These are phyloP conservation scores for Apiotrichum sp. DNA, from an alignment of 1,284 basidiomycete genomes.

Conservation along the genomic window DNA sequence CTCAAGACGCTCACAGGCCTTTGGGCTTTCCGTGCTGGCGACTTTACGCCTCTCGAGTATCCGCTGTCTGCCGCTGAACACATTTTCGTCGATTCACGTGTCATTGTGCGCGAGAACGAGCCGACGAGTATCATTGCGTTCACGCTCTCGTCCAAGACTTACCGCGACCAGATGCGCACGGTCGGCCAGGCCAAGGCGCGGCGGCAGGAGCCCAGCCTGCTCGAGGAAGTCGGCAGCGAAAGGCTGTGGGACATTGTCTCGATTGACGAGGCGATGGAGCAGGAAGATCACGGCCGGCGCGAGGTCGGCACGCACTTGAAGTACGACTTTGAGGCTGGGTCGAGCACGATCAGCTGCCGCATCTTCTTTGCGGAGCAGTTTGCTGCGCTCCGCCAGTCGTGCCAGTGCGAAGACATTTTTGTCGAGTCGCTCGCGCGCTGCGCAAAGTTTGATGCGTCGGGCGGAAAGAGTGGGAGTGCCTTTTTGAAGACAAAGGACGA, in stretches of 20 bases:
- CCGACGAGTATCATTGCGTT: slow-evolving; percentile 97
- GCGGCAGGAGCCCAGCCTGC: slow-evolving; percentile 9
- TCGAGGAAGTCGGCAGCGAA: slow-evolving; percentile 12
- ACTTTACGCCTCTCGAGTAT: slow-evolving; percentile 53
- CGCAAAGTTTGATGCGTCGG: slow-evolving; percentile 91
- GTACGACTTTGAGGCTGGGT: slow-evolving; percentile 76
- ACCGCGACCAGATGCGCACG: slow-evolving; percentile 72
- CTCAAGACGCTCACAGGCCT: slow-evolving; percentile 80
- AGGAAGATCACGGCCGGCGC: slow-evolving; percentile 24
- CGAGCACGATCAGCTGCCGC: slow-evolving; percentile 90
- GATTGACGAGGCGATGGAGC: slow-evolving; percentile 41
- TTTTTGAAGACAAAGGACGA: slow-evolving; percentile 97
- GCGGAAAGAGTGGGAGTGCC: slow-evolving; percentile 93
- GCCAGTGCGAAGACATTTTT: slow-evolving; percentile 88
- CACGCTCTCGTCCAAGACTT: slow-evolving; percentile 84
- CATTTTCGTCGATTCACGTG: slow-evolving; percentile 89
- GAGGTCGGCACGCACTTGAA: slow-evolving; percentile 44
- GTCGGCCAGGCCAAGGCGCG: slow-evolving; percentile 48
- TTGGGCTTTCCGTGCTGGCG: slow-evolving; percentile 60
- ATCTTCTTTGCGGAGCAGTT: slow-evolving; percentile 97
- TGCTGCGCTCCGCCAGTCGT: slow-evolving; percentile 83
- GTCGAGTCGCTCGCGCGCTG: slow-evolving; percentile 90
- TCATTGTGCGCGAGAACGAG: slow-evolving; percentile 94
- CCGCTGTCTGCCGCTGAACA: slow-evolving; percentile 61
- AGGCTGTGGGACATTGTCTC: slow-evolving; percentile 72